Evolutionary conservation across 2,329 filamentous ascomycete genomes (phyloP).

Genomic region (Xylariales sp.): DNA sequence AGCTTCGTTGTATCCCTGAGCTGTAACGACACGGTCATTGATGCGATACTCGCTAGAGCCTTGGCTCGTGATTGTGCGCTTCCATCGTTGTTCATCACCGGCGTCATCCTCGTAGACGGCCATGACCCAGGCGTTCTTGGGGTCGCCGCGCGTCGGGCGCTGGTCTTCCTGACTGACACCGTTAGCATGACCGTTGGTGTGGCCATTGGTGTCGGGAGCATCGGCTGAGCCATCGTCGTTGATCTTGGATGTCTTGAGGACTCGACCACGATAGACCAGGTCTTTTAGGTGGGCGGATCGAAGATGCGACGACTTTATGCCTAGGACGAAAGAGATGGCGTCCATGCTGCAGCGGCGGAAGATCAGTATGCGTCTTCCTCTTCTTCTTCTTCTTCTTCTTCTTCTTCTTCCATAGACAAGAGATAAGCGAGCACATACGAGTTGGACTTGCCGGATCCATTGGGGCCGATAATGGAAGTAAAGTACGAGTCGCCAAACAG

Average conservation of each 20-base stretch:
- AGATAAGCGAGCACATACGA: conserved; percentile 55
- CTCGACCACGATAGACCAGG: conserved; percentile 90
- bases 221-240: conserved; percentile 82
- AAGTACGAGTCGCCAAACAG: conserved; percentile 98
- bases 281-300: conserved; percentile 92
- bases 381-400: too few relatives aligned
- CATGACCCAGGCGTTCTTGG: conserved; percentile 97
- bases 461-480: conserved; percentile 97
- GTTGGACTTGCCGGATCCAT: conserved; percentile 99
- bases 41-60: conserved; percentile 95
- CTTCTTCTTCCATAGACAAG: too few relatives aligned
- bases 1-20: conserved; percentile 88
- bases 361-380: conserved; percentile 1
- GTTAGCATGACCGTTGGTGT: conserved; percentile 56
- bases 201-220: conserved; percentile 50
- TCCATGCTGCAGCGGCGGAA: conserved; percentile 68
- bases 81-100: conserved; percentile 92
- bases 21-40: conserved; percentile 84
- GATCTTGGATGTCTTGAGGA: conserved; percentile 87
- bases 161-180: conserved; percentile 55
- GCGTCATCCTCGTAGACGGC: conserved; percentile 98
- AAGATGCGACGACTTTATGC: conserved; percentile 97
- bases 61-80: conserved; percentile 82
- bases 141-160: conserved; percentile 66
- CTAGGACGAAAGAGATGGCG: conserved; percentile 96